phyloP scores from a whole-genome alignment of 257 asterid species.

The Jasminum sambac region DNA sequence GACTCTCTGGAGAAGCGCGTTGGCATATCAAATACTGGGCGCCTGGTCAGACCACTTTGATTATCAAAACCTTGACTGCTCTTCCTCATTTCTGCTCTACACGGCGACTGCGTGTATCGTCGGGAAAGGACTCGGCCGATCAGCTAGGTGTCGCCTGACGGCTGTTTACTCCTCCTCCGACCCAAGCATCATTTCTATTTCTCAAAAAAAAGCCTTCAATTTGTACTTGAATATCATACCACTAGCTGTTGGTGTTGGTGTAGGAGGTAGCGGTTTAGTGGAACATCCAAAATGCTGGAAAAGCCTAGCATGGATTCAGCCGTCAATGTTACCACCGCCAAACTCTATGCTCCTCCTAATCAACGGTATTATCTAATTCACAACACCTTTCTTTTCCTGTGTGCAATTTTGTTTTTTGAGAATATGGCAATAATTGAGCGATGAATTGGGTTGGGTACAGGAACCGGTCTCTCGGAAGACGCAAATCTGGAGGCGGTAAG shows the following conservation, averaged over 20 bases:
- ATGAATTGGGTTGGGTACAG: constrained; percentile 45
- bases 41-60: constrained; percentile 23
- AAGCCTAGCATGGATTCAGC: constrained; percentile 60
- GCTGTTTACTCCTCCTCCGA: constrained; percentile 25
- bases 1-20: background rate
- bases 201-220: background rate
- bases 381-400: background rate
- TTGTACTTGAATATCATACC: constrained; percentile 14
- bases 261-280: constrained; percentile 33
- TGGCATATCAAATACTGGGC: background rate
- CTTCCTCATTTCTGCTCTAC: constrained; percentile 12
- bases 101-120: constrained; percentile 22
- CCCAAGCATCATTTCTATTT: constrained; percentile 9
- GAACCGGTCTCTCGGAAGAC: constrained; percentile 84
- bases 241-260: constrained; percentile 31
- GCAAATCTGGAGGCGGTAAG: constrained; percentile 93
- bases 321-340: constrained; percentile 59
- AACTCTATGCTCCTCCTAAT: constrained; percentile 91
- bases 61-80: constrained; percentile 23
- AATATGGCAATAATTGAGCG: constrained; percentile 19
- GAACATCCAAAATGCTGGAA: constrained; percentile 62
- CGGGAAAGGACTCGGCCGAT: constrained; percentile 23
- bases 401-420: background rate
- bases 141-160: constrained; percentile 23
- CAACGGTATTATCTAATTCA: constrained; percentile 53